Percentiles rank a stretch among this genome's conserved stretches.
These are phyloP conservation scores for Boletus bicolor DNA, from an alignment of 768 basidiomycete species.

Conservation along the genomic window DNA sequence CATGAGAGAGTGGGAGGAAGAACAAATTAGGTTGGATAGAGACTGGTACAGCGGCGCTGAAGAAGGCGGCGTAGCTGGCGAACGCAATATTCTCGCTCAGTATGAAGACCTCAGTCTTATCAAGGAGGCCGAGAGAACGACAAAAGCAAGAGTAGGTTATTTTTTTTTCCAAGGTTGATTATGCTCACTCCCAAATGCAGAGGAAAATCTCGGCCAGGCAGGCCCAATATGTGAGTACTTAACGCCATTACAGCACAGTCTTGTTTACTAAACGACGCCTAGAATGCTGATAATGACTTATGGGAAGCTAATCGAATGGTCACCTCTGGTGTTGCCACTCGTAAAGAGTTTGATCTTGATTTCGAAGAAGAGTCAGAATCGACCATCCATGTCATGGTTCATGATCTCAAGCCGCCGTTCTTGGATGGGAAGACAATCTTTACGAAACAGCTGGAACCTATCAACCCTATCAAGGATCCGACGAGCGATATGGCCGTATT, in stretches of 20 bases:
- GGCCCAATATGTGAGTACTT: conserved; percentile 82
- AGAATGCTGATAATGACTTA: conserved; percentile 97
- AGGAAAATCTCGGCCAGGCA: conserved; percentile 92
- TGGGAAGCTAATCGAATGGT: conserved; percentile 99
- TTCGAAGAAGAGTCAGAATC: conserved; percentile 97
- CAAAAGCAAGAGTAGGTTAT: conserved; percentile 58
- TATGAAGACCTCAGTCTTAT: conserved; percentile 79
- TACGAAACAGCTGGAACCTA: conserved; percentile 94
- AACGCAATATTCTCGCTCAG: conserved; percentile 88
- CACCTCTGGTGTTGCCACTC: conserved; percentile 90
- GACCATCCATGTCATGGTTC: conserved; percentile 95
- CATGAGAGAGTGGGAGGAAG: conserved; percentile 94
- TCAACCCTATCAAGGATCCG: conserved; percentile 92
- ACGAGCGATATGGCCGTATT: conserved; percentile 96
- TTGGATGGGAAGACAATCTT: conserved; percentile 94
- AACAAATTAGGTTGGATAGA: conserved; percentile 85
- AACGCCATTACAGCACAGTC: neutral
- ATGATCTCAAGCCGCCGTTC: conserved; percentile 96
- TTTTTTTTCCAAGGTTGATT: neutral
- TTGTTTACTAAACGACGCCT: conserved; percentile 19
- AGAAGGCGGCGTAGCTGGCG: conserved; percentile 79
- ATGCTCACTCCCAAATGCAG: conserved; percentile 34
- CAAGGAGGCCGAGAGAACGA: conserved; percentile 73
- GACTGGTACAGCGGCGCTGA: conserved; percentile 97
- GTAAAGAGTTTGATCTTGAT: conserved; percentile 84